phyloP scores from a whole-genome alignment of 2,329 filamentous ascomycete species.

The Venturia carpophila region DNA sequence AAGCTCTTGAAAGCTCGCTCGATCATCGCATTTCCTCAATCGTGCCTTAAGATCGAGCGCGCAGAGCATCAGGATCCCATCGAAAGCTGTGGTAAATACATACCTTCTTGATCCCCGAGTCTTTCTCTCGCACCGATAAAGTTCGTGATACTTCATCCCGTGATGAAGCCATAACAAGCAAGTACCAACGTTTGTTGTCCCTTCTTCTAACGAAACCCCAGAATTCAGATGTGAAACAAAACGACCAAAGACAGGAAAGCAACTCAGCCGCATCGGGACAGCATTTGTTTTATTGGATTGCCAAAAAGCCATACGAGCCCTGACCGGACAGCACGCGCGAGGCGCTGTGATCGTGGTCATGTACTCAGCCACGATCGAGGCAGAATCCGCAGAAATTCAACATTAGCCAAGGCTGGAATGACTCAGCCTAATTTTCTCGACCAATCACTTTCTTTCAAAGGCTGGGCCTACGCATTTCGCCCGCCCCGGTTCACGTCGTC shows the following conservation, averaged over 20 bases:
- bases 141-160: neutral
- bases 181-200: neutral
- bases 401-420: neutral
- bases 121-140: neutral
- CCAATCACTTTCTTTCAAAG: neutral
- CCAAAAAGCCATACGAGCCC: neutral
- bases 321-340: neutral
- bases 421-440: neutral
- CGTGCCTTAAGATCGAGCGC: neutral
- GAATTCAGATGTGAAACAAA: neutral
- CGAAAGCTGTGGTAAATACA: neutral
- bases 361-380: slow-evolving; percentile 10
- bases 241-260: neutral
- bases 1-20: neutral
- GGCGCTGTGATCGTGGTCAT: neutral
- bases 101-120: neutral
- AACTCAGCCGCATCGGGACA: neutral
- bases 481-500: neutral
- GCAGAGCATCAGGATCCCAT: neutral
- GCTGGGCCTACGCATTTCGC: neutral
- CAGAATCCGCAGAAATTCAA: neutral
- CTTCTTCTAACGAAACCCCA: neutral
- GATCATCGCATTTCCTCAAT: neutral
- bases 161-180: neutral
- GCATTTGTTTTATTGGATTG: neutral